Evolutionary conservation across 2,329 filamentous ascomycete species (phyloP), one percentile per base, ranked within the genome.

Genomic region (Trichoderma sp.): DNA sequence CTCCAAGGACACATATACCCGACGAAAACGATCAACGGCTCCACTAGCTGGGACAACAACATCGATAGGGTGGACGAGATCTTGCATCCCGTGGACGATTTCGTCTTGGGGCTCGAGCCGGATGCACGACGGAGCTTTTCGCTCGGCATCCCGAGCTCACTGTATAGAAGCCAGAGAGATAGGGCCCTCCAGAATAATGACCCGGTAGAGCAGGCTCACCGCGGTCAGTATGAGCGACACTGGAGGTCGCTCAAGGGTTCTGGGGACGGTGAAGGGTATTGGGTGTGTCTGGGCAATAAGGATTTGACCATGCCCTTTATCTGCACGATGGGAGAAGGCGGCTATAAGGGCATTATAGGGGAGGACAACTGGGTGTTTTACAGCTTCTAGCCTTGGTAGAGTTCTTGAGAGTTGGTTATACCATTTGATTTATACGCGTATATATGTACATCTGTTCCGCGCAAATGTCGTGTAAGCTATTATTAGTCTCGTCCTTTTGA

Each of bases 221-320:
- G 71, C 2, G 70, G 71, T 5, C 70, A 73, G 12, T 39, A 66
- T 9, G 77, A 79, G 36, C 63, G 77, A 26, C 72, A 74, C 61
- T 78, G 76, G 76, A 70, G 76, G 20, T 70, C 69, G 13, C 32
- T 78, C 26, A 23, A 59, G 1, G 71, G 55, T 23, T 71, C 71
- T 9, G 11, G 32, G n/a, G 71, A 73, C 4, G 68, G 73, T 13
- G 62, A 55, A 1, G 77, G 77, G 5, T 78, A 79, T 34, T 79
- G 77, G 76, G 66, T 79, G 7, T 75, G 73, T 9, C n/a, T 78
- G 13, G 77, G 77, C 1, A 72, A 76, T 17, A 74, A 68, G 13
- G 74, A 78, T 34, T 67, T 74, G 12, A 34, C 17, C 7, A 55
- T 69, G 26, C 72, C 65, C 4, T 13, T 61, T 23, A 50, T 67